Evolutionary conservation across 805 yeast genomes (phyloP).

Genomic region (Ogataea nonfermentans): DNA sequence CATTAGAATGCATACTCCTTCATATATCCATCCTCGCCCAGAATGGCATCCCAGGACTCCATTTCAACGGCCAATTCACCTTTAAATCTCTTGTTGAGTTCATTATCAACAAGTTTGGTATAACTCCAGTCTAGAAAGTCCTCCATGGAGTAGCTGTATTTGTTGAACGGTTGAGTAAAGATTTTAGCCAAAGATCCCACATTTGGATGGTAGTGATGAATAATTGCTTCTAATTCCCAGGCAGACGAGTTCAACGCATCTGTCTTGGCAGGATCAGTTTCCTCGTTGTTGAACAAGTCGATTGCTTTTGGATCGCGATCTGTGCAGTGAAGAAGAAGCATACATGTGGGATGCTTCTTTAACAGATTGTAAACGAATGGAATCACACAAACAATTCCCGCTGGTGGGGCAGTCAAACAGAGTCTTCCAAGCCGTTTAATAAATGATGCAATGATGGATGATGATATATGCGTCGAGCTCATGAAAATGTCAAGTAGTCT

Average conservation of each 20-base stretch:
- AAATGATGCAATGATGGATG: constrained; percentile 82
- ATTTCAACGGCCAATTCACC: constrained; percentile 77
- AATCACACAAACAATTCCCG: constrained; percentile 80
- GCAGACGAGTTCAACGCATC: constrained; percentile 80
- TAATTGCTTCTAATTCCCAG: constrained; percentile 85
- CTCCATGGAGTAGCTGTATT: constrained; percentile 83
- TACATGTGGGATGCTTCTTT: constrained; percentile 92
- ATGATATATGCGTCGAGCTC: constrained; percentile 83
- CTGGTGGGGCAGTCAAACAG: constrained; percentile 75
- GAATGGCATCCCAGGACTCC: constrained; percentile 47
- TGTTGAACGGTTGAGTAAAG: constrained; percentile 85
- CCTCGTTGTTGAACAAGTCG: constrained; percentile 69
- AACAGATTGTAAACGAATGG: constrained; percentile 91
- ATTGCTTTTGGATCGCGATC: constrained; percentile 34
- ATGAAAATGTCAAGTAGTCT: constrained; percentile 83
- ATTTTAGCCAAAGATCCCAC: constrained; percentile 89
- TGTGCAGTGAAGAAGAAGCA: constrained; percentile 74
- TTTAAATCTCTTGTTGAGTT: constrained; percentile 60
- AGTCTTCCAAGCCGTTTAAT: constrained; percentile 78
- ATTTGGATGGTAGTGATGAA: constrained; percentile 88
- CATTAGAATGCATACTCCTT: constrained; percentile 19
- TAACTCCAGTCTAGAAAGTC: constrained; percentile 94
- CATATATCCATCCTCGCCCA: constrained; percentile 32
- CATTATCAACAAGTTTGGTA: constrained; percentile 59
- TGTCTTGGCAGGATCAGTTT: constrained; percentile 73